These are phyloP conservation scores for Haberlea rhodopensis DNA, from an alignment of 257 asterid genomes.

Conservation along the genomic window DNA sequence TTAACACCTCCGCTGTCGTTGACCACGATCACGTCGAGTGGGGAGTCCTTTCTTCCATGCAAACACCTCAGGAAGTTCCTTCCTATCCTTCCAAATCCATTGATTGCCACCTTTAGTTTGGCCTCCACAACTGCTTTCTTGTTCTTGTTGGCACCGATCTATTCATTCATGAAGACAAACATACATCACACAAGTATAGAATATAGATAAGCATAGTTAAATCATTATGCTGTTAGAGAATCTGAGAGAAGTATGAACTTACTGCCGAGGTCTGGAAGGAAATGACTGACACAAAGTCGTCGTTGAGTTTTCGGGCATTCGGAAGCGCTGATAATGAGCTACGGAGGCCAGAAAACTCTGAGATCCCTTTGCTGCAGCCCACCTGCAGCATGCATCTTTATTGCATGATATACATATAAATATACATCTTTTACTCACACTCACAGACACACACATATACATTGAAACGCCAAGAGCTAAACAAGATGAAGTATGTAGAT, in stretches of 20 bases:
- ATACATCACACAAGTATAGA: no score
- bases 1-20: conserved; percentile 98
- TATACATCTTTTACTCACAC: neutral
- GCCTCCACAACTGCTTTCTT: conserved; percentile 76
- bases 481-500: neutral
- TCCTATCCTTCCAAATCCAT: conserved; percentile 90
- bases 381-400: conserved; percentile 44
- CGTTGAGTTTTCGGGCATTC: conserved; percentile 49
- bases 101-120: conserved; percentile 82
- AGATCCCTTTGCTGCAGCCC: conserved; percentile 72
- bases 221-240: neutral
- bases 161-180: neutral
- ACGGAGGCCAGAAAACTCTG: conserved; percentile 80
- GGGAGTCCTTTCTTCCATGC: conserved; percentile 94
- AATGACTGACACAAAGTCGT: conserved; percentile 61
- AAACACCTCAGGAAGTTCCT: conserved; percentile 93
- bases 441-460: no score
- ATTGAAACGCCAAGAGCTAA: neutral
- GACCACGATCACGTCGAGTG: conserved; percentile 74
- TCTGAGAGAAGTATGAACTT: conserved; percentile 29
- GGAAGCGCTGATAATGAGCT: conserved; percentile 60
- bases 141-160: conserved; percentile 74
- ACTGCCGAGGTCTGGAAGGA: conserved; percentile 83
- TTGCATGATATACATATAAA: neutral
- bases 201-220: neutral